Conservation (phyloP, 768 basidiomycete species). For the Macrolepiota fuliginosa region DNA sequence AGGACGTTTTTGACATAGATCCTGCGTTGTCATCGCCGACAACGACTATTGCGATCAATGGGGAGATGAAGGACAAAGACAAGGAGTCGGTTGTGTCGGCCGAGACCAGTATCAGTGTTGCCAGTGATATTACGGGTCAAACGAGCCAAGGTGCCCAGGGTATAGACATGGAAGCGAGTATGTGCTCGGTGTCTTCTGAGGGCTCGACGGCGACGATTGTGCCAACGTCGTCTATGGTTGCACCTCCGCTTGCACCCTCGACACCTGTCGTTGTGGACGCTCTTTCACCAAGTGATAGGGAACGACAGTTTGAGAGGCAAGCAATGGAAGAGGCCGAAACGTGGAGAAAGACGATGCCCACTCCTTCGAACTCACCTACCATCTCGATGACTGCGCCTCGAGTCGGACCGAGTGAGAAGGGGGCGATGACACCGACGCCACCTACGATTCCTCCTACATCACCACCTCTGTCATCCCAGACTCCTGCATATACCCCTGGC, state of each 20-base stretch:
- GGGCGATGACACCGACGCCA: conserved; percentile 9
- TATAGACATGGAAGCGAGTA: conserved; percentile 17
- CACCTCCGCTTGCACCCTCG: conserved; percentile 22
- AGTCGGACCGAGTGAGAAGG: conserved; percentile 17
- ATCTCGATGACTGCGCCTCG: conserved; percentile 24
- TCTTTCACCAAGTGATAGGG: conserved; percentile 11
- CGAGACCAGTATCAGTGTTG: conserved; percentile 3
- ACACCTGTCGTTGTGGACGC: conserved; percentile 24
- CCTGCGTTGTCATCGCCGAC: background rate
- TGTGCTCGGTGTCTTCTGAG: conserved; percentile 10
- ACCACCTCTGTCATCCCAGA: background rate
- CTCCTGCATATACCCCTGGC: background rate
- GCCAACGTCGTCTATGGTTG: conserved; percentile 13
- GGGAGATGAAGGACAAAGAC: background rate
- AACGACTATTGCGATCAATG: background rate
- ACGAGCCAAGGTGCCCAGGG: background rate
- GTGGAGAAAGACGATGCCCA: conserved; percentile 39
- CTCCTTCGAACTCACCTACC: conserved; percentile 61
- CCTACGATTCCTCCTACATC: background rate
- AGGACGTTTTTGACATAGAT: background rate
- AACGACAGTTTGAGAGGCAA: conserved; percentile 10
- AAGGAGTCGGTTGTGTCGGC: conserved; percentile 3
- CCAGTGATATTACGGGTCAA: background rate
- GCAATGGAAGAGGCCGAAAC: conserved; percentile 25
- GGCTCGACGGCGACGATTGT: conserved; percentile 11